These are phyloP conservation scores for Cercospora sp. DNA, from an alignment of 2,329 filamentous ascomycete species.

Conservation along the genomic window DNA sequence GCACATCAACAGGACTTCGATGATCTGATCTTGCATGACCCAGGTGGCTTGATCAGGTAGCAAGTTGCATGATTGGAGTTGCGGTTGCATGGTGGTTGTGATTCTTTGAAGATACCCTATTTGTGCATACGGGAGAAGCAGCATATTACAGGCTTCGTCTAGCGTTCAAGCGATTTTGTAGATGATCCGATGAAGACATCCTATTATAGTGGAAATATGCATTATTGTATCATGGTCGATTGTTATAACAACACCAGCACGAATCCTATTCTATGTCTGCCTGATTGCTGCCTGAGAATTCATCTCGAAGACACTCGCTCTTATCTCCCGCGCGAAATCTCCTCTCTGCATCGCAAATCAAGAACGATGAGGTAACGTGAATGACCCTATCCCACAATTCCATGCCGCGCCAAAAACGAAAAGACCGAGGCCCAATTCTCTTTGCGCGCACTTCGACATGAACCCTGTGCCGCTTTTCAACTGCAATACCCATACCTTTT, in stretches of 20 bases:
- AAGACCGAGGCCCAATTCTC: background rate
- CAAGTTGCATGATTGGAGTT: conserved; percentile 1
- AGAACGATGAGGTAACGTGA: background rate
- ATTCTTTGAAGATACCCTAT: conserved; percentile 2
- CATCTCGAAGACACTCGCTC: background rate
- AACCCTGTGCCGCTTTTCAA: background rate
- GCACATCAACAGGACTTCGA: conserved; percentile 18
- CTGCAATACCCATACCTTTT: background rate
- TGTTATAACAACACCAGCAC: background rate
- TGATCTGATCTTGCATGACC: conserved; percentile 30
- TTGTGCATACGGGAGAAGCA: background rate
- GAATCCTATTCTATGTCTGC: background rate
- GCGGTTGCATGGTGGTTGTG: background rate
- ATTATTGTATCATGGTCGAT: background rate
- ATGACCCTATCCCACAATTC: background rate
- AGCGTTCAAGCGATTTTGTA: background rate
- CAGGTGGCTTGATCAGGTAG: conserved; percentile 26
- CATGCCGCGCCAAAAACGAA: background rate
- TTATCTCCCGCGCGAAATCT: conserved; percentile 3
- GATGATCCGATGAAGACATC: background rate
- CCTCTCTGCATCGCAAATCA: background rate
- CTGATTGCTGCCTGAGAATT: background rate
- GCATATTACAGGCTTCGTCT: background rate
- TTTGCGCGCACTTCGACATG: background rate
- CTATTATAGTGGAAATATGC: background rate